Conservation (phyloP, 495 filamentous ascomycete species). For the Neurospora sp. region DNA sequence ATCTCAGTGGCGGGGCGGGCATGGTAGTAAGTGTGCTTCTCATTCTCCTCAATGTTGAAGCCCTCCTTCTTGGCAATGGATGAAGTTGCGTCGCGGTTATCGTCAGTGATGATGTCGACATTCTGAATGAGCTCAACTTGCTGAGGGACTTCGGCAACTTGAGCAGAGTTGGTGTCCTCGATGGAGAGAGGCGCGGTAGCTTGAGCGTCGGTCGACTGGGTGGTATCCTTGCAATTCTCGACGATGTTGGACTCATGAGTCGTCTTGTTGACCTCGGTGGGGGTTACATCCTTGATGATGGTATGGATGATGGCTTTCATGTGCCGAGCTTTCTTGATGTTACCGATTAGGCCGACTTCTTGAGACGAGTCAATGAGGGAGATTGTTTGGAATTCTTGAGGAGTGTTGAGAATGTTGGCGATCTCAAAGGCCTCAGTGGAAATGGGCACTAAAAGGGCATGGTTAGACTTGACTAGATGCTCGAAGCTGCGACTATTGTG, state of each 20-base stretch:
- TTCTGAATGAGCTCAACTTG: neutral
- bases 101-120: neutral
- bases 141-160: neutral
- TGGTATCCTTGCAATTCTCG: neutral
- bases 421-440: neutral
- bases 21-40: neutral
- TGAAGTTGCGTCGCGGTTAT: neutral
- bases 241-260: neutral
- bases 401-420: neutral
- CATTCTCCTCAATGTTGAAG: neutral
- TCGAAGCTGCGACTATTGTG: neutral
- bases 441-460: neutral
- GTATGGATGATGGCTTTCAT: neutral
- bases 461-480: neutral
- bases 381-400: neutral
- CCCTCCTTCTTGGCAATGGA: neutral
- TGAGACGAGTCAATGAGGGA: neutral
- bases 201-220: neutral
- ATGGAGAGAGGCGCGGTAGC: neutral
- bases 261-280: neutral
- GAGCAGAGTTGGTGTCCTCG: neutral
- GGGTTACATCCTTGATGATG: neutral
- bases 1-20: too few relatives aligned
- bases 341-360: neutral
- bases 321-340: neutral